phyloP scores from a whole-genome alignment of 345 rosid genomes.

The Gossypioides kirkii region DNA sequence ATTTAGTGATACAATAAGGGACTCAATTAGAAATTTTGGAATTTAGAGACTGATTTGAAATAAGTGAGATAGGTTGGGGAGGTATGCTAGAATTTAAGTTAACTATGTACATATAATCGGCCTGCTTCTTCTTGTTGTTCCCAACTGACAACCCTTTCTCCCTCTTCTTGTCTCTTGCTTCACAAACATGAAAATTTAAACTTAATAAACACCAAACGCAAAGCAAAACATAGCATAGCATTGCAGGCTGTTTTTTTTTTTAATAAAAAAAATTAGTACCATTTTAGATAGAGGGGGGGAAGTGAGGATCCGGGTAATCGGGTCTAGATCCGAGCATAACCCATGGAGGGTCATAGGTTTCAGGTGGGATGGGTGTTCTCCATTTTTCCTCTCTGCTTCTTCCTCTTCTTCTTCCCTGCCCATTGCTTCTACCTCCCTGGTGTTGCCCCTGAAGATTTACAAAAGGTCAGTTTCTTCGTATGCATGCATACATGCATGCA shows the following conservation, averaged over 20 bases:
- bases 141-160: neutral
- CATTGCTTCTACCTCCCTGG: slow-evolving; percentile 21
- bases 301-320: neutral
- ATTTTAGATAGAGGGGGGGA: neutral
- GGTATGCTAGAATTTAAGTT: too few species aligned
- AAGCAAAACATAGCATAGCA: neutral
- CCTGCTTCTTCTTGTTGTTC: neutral
- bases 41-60: too few species aligned
- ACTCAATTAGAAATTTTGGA: too few species aligned
- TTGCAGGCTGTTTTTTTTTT: too few species aligned
- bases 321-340: slow-evolving; percentile 2
- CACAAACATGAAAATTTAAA: neutral
- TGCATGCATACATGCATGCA: neutral
- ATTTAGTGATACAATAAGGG: too few species aligned
- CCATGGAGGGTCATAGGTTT: slow-evolving; percentile 12
- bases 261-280: too few species aligned
- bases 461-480: slow-evolving; percentile 6
- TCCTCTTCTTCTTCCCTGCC: slow-evolving; percentile 1
- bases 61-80: too few species aligned
- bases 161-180: neutral
- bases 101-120: neutral
- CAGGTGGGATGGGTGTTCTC: neutral
- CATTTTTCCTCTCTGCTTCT: neutral
- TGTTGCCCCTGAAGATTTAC: slow-evolving; percentile 20
- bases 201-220: neutral